Base-by-base conservation (phyloP, 371 early-diverging fungal species). In the Lichtheimia corymbifera region DNA sequence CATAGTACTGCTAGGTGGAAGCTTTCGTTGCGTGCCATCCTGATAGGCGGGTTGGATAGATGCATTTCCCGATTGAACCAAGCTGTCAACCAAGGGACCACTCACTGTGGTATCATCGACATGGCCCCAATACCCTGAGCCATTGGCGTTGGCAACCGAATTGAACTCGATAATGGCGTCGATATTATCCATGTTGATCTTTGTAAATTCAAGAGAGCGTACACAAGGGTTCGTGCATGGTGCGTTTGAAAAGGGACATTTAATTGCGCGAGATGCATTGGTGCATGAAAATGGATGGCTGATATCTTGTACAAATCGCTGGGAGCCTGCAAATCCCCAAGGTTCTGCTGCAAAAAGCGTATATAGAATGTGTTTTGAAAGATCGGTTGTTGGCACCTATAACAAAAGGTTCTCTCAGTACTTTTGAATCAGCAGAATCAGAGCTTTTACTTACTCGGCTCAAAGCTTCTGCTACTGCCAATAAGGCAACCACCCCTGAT, bases 1-100 rank as follows among this genome's bases (percentile, higher is more conserved):
- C 91, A 89, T 89, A 2, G 87, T 80, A 52, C 89, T 88, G 15
- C 89, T 88, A 5, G 93, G 93, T 4, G 93, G 93, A 14, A 93
- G 60, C 51, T 83, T 72, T 2, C 77, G 65, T 18, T 88, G 78
- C 0, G 73, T 62, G 1, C 75, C 84, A 63, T 86, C 84, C 2
- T 55, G 49, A 43, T 71, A 68, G 15, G 87, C 87, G 11, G 67
- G 55, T 18, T 73, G 68, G 0, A 87, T 61, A 2, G 43, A 45
- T 59, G 28, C n/a, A 50, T 30, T 45, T 59, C n/a, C 52, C 27
- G 40, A 17, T n/a, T 59, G 62, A 35, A 58, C 35, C 9, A 74
- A 43, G 3, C 53, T 13, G 18, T 50, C 45, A 24, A 77, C 53
- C 13, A 69, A 12, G n/a, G 69, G 51, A 43, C 55, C 55, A 24